phyloP scores from a whole-genome alignment of 257 asterid species.

The Capsicum baccatum region DNA sequence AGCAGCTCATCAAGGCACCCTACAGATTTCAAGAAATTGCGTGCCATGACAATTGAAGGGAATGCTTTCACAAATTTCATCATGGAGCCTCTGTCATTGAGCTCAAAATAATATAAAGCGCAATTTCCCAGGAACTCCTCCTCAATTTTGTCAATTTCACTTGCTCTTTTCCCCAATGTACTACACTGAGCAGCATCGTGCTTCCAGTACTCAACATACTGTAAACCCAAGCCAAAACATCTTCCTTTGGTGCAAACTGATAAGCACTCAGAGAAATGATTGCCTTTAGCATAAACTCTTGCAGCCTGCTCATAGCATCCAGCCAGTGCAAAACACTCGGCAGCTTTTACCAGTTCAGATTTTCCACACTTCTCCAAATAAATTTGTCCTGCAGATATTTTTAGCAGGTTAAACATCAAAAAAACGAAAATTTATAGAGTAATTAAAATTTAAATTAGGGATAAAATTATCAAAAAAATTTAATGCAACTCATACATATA shows the following conservation, averaged over 20 bases:
- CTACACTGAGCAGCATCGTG: constrained; percentile 35
- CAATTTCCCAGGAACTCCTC: constrained; percentile 56
- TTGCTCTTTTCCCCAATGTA: constrained; percentile 10
- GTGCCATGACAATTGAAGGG: constrained; percentile 44
- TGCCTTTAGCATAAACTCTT: constrained; percentile 50
- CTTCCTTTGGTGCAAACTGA: constrained; percentile 53
- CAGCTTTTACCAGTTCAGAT: constrained; percentile 52
- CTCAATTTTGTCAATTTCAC: constrained; percentile 41
- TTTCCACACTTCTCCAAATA: constrained; percentile 57
- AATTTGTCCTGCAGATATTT: constrained; percentile 48
- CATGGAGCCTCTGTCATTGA: constrained; percentile 44
- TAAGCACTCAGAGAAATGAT: constrained; percentile 54
- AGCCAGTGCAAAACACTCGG: constrained; percentile 65
- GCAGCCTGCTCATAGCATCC: constrained; percentile 53
- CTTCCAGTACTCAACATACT: constrained; percentile 61
- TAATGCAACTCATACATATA: no score
- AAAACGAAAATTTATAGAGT: no score
- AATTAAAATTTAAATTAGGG: no score
- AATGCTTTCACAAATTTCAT: constrained; percentile 61
- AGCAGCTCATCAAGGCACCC: constrained; percentile 56
- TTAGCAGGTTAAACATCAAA: neutral
- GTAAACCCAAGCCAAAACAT: constrained; percentile 50
- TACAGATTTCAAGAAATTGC: constrained; percentile 50
- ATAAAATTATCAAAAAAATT: no score
- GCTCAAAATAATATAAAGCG: constrained; percentile 41